phyloP scores from a whole-genome alignment of 2,329 filamentous ascomycete species.

The Clarireedia sp. region DNA sequence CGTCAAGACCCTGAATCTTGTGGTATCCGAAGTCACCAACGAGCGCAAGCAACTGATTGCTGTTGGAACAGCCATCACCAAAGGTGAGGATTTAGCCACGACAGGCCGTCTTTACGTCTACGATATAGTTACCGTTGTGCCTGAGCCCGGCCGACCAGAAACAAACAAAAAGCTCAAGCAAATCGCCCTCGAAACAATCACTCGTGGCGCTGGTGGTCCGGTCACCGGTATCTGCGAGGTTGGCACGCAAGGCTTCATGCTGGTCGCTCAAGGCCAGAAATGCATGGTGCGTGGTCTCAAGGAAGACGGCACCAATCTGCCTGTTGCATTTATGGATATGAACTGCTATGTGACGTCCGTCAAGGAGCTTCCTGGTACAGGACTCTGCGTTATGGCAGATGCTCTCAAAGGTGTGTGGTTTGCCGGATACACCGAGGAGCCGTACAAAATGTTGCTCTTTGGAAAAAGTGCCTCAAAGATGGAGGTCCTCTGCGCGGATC shows the following conservation, averaged over 20 bases:
- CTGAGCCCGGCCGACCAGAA: conserved; percentile 76
- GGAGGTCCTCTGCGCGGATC: conserved; percentile 75
- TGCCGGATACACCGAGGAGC: conserved; percentile 91
- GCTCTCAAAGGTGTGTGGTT: conserved; percentile 94
- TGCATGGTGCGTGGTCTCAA: conserved; percentile 94
- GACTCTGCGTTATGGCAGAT: conserved; percentile 81
- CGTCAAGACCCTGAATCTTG: conserved; percentile 75
- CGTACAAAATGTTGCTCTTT: conserved; percentile 89
- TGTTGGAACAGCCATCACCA: conserved; percentile 77
- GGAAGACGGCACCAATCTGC: conserved; percentile 85
- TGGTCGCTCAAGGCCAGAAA: conserved; percentile 90
- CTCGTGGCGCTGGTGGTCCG: conserved; percentile 83
- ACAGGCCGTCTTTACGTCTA: conserved; percentile 83
- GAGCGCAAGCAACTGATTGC: conserved; percentile 75
- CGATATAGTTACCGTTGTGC: conserved; percentile 85
- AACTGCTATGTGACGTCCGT: conserved; percentile 85
- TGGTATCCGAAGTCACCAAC: conserved; percentile 85
- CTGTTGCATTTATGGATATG: conserved; percentile 97
- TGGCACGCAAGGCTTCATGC: conserved; percentile 79
- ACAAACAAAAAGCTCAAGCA: conserved; percentile 80
- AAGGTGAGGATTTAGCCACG: conserved; percentile 83
- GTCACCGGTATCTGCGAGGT: conserved; percentile 81
- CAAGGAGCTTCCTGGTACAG: conserved; percentile 74
- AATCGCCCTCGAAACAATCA: conserved; percentile 80
- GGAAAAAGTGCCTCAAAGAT: conserved; percentile 76